Conservation (phyloP, 2,329 filamentous ascomycete genomes). For the Epichloe amarillans region DNA sequence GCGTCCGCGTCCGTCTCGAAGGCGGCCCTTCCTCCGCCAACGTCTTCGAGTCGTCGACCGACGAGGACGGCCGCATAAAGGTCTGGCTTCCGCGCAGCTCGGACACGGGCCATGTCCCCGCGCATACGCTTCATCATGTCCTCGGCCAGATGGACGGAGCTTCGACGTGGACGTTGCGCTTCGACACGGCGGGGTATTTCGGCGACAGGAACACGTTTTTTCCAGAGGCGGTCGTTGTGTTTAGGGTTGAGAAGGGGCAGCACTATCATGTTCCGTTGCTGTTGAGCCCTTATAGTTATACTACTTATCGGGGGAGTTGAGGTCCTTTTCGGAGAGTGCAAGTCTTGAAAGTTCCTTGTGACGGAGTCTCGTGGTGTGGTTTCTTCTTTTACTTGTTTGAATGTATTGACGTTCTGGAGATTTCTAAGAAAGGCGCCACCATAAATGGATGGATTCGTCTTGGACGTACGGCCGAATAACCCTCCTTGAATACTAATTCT, state of each 20-base stretch:
- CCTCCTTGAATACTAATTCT: no score
- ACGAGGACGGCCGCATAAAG: slow-evolving; percentile 62
- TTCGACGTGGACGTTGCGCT: slow-evolving; percentile 54
- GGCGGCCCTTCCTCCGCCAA: slow-evolving; percentile 15
- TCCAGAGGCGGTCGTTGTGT: slow-evolving; percentile 43
- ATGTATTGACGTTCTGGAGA: no score
- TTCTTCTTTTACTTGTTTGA: no score
- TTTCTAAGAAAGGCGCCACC: no score
- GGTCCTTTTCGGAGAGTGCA: background rate
- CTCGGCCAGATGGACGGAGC: slow-evolving; percentile 29
- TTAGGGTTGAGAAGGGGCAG: slow-evolving; percentile 41
- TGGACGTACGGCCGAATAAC: no score
- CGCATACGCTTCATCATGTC: slow-evolving; percentile 45
- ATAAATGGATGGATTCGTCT: no score
- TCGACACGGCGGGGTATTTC: slow-evolving; percentile 62
- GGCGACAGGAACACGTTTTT: slow-evolving; percentile 48
- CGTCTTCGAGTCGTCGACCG: slow-evolving; percentile 53
- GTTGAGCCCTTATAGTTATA: slow-evolving; percentile 67
- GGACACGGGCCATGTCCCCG: slow-evolving; percentile 39
- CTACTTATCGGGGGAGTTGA: slow-evolving; percentile 63
- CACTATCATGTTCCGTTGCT: slow-evolving; percentile 71
- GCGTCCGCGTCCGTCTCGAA: slow-evolving; percentile 53
- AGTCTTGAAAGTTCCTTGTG: background rate
- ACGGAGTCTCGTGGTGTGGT: no score
- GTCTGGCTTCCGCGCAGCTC: slow-evolving; percentile 50